Evolutionary conservation across 1,284 basidiomycete species (phyloP).

Genomic region (Puccinia horiana): DNA sequence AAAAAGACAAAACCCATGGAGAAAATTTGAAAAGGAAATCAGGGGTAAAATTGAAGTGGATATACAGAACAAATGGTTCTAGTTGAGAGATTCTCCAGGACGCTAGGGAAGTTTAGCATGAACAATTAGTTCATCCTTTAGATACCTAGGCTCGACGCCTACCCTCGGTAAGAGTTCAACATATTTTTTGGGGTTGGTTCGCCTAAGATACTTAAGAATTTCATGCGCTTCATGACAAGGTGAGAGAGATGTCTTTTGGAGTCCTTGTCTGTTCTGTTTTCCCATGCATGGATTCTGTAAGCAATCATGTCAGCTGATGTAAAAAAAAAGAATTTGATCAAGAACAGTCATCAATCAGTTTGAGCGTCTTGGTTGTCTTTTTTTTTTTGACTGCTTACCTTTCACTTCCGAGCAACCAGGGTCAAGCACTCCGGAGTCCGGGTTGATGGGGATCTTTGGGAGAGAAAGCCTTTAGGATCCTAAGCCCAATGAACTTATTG

Average conservation of each 20-base stretch:
- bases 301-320: constrained; percentile 33
- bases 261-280: constrained; percentile 34
- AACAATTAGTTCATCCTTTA: constrained; percentile 42
- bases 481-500: constrained; percentile 33
- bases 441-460: constrained; percentile 1
- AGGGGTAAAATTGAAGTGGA: neutral
- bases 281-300: constrained; percentile 45
- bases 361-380: too few relatives aligned
- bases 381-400: too few relatives aligned
- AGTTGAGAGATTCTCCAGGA: constrained; percentile 41
- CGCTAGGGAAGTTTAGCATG: constrained; percentile 38
- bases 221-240: constrained; percentile 48
- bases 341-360: neutral
- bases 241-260: constrained; percentile 33
- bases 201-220: constrained; percentile 40
- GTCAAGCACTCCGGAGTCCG: constrained; percentile 33
- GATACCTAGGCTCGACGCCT: constrained; percentile 39
- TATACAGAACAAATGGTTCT: neutral
- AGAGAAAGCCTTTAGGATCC: constrained; percentile 47
- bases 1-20: too few relatives aligned
- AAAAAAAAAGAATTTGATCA: neutral
- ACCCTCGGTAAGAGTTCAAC: constrained; percentile 37
- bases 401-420: constrained; percentile 48
- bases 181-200: constrained; percentile 29
- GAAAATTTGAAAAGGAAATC: neutral